Percentiles rank a stretch among this genome's conserved stretches.
phyloP scores from a whole-genome alignment of 2,329 filamentous ascomycete species.

The Stachybotrys chartarum region DNA sequence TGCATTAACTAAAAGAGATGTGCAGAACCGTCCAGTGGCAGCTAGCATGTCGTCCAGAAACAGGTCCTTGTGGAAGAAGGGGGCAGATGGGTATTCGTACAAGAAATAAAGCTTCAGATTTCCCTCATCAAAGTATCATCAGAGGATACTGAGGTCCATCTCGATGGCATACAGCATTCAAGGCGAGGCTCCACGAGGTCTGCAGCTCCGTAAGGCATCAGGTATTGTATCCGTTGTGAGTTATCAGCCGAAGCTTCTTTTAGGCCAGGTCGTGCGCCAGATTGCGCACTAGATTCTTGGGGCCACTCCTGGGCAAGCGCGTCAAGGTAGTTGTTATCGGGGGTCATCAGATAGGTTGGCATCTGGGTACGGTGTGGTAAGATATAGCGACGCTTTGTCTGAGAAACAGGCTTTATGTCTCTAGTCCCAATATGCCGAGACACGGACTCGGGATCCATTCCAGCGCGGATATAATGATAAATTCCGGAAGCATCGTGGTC shows the following conservation, averaged over 20 bases:
- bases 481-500: background rate
- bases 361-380: slow-evolving; percentile 23
- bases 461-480: background rate
- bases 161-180: slow-evolving; percentile 16
- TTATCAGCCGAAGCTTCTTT: background rate
- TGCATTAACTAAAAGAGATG: slow-evolving; percentile 26
- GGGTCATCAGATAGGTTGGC: slow-evolving; percentile 15
- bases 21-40: slow-evolving; percentile 20
- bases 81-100: slow-evolving; percentile 22
- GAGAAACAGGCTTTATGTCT: slow-evolving; percentile 22
- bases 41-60: slow-evolving; percentile 27
- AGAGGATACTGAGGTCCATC: slow-evolving; percentile 23
- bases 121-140: slow-evolving; percentile 23
- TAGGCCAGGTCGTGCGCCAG: no score
- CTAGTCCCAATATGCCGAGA: slow-evolving; percentile 23
- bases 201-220: slow-evolving; percentile 24
- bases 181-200: slow-evolving; percentile 21
- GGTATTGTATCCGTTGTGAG: slow-evolving; percentile 7
- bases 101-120: slow-evolving; percentile 14
- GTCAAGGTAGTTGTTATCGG: slow-evolving; percentile 12
- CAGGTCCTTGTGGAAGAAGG: slow-evolving; percentile 25
- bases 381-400: slow-evolving; percentile 24
- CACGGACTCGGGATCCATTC: slow-evolving; percentile 16
- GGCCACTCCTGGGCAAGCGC: slow-evolving; percentile 11
- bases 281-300: background rate